Conservation (phyloP, 331 rosid species). For the Rosa hybrid region DNA sequence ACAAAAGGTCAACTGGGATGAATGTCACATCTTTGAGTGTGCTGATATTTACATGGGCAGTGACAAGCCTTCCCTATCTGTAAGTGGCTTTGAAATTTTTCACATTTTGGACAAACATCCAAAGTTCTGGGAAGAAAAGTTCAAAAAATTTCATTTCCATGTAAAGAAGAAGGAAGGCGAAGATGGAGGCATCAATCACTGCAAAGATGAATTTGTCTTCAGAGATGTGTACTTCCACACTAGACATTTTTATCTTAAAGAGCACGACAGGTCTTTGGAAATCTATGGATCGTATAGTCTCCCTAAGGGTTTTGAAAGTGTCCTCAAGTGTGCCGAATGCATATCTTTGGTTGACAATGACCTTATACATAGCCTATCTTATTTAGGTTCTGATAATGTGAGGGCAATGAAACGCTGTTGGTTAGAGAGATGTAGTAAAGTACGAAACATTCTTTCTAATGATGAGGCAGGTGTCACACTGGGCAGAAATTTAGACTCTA, state of each 20-base stretch:
- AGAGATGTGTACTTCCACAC: conserved; percentile 20
- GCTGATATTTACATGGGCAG: background rate
- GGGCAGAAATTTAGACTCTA: conserved; percentile 16
- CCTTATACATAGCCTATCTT: conserved; percentile 7
- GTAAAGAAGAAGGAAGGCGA: conserved; percentile 15
- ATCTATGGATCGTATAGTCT: conserved; percentile 26
- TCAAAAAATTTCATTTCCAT: conserved; percentile 26
- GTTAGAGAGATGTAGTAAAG: conserved; percentile 27
- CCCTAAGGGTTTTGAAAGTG: conserved; percentile 22
- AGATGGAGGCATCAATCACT: conserved; percentile 11
- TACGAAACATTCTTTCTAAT: conserved; percentile 12
- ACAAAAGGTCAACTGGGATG: conserved; percentile 31
- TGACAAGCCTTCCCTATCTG: conserved; percentile 20
- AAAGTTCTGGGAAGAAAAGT: conserved; percentile 22
- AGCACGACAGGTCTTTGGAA: conserved; percentile 13
- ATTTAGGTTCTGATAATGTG: conserved; percentile 17
- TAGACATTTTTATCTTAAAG: conserved; percentile 6
- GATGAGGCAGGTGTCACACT: background rate
- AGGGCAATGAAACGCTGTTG: conserved; percentile 33
- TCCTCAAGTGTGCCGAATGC: conserved; percentile 17
- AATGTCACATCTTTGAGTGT: conserved; percentile 19
- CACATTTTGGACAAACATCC: conserved; percentile 23
- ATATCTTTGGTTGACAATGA: conserved; percentile 29
- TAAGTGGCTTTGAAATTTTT: conserved; percentile 11
- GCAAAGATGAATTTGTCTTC: background rate